phyloP scores from a whole-genome alignment of 1,284 basidiomycete species.

The Meripilus lineatus region DNA sequence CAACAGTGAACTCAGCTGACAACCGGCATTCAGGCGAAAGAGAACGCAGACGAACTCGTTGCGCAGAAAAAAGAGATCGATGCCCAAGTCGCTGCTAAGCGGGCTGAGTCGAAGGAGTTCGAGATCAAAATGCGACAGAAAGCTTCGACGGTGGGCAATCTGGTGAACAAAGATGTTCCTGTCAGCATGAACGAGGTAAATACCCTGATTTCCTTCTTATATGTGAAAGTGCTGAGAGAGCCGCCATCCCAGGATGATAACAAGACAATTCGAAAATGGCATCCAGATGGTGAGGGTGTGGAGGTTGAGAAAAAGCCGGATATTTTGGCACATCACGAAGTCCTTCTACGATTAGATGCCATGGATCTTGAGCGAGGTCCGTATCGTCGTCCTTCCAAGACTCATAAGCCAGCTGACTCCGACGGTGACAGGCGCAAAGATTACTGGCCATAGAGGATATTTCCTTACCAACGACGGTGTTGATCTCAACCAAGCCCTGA shows the following conservation, averaged over 20 bases:
- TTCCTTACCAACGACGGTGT: constrained; percentile 95
- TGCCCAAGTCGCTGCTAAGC: constrained; percentile 72
- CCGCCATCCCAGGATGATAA: constrained; percentile 78
- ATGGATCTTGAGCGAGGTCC: constrained; percentile 94
- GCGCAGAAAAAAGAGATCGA: constrained; percentile 79
- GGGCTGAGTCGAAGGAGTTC: constrained; percentile 72
- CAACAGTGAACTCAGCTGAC: no score
- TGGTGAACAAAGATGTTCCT: constrained; percentile 85
- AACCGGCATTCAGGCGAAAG: constrained; percentile 64
- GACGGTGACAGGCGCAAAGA: constrained; percentile 67
- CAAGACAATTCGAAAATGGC: constrained; percentile 75
- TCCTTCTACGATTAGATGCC: constrained; percentile 88
- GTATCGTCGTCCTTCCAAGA: constrained; percentile 10
- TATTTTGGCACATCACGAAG: constrained; percentile 96
- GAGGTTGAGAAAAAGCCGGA: constrained; percentile 58
- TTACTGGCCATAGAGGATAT: constrained; percentile 94
- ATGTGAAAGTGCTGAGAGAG: no score
- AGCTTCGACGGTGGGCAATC: constrained; percentile 85
- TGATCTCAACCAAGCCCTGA: constrained; percentile 95
- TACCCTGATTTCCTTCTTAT: neutral
- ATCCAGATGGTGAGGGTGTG: constrained; percentile 75
- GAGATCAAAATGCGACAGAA: constrained; percentile 79
- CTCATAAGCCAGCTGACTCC: constrained; percentile 1
- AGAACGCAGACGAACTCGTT: constrained; percentile 84
- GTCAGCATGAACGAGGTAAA: constrained; percentile 86